Conservation (phyloP, 352 stramenopile genomes). For the Pythium grandisporangium region DNA sequence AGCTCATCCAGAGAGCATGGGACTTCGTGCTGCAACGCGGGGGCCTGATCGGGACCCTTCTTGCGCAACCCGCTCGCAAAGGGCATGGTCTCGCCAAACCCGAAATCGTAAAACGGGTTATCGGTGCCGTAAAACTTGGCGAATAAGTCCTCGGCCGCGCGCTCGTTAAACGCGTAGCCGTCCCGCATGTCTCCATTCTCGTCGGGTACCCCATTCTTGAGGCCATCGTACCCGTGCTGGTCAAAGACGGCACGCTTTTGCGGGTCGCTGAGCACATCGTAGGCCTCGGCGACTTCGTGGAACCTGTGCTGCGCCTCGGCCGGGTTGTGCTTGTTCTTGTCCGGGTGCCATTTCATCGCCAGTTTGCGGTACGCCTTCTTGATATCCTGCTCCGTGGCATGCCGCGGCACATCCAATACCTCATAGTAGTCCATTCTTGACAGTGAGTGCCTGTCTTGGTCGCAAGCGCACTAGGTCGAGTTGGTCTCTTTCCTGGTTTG, state of each 20-base stretch:
- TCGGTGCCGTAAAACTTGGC: conserved; percentile 88
- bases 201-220: conserved; percentile 85
- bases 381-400: conserved; percentile 81
- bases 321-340: conserved; percentile 90
- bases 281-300: conserved; percentile 92
- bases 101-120: conserved; percentile 89
- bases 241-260: conserved; percentile 91
- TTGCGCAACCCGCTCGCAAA: conserved; percentile 77
- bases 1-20: conserved; percentile 89
- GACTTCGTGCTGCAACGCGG: conserved; percentile 62
- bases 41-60: conserved; percentile 60
- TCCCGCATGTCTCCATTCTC: conserved; percentile 68
- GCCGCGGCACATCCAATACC: conserved; percentile 77
- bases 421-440: conserved; percentile 88
- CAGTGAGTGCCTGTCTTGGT: too few relatives aligned
- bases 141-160: conserved; percentile 88
- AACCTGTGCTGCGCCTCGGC: conserved; percentile 88
- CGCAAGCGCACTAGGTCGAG: too few relatives aligned
- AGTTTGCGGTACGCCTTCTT: conserved; percentile 95
- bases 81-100: conserved; percentile 79
- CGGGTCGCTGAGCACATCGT: conserved; percentile 91
- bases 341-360: conserved; percentile 92
- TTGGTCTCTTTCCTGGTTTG: too few relatives aligned
- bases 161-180: conserved; percentile 86
- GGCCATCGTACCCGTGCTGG: conserved; percentile 90